Evolutionary conservation across 768 basidiomycete species (phyloP), one percentile per base, ranked within the genome.

Genomic region (Xerocomus brunneocitrinus): DNA sequence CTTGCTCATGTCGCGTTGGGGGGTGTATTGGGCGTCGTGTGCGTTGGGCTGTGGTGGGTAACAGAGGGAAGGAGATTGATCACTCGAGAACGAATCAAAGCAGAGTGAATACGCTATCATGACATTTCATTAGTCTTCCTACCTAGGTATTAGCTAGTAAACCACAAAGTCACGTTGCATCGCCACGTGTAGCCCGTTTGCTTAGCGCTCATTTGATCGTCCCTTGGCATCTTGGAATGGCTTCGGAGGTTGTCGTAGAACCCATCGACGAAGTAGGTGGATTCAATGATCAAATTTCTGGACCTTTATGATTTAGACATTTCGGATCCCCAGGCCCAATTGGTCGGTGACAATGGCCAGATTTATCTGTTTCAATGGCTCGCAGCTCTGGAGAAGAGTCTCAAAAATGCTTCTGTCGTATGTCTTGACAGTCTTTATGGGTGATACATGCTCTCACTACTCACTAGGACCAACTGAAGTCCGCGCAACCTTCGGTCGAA

Each of bases 281-380:
- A 49, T 52, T 41, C 42, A 55, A 41, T 35, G 34, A 36, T 43
- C 38, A 1, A 12, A 42, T 31, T 36, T 4, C 24, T 22, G 16
- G 30, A 38, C 38, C 42, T 35, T 50, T 4, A 54, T 53, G 51
- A 61, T 64, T 58, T 35, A 52, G 32, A 34, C 28, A 38, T 45
- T 56, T 46, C 42, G 59, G 32, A 51, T 41, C 13, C 22, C 42
- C 56, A 92, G 91, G 75, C 82, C 10, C 82, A 86, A 63, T 70
- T 91, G 25, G 69, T 78, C 4, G 83, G 80, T 38, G 91, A 92
- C 53, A 85, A 85, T 68, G 87, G 84, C 13, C 89, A 91, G 58
- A 78, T 93, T 47, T 89, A 90, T 62, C 69, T 94, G 14, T 88
- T 94, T 62, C 87, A 88, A 62, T 95, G 91, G 89, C 76, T 94